Base-by-base conservation (phyloP, 768 basidiomycete genomes). In the Ramaria sp. region DNA sequence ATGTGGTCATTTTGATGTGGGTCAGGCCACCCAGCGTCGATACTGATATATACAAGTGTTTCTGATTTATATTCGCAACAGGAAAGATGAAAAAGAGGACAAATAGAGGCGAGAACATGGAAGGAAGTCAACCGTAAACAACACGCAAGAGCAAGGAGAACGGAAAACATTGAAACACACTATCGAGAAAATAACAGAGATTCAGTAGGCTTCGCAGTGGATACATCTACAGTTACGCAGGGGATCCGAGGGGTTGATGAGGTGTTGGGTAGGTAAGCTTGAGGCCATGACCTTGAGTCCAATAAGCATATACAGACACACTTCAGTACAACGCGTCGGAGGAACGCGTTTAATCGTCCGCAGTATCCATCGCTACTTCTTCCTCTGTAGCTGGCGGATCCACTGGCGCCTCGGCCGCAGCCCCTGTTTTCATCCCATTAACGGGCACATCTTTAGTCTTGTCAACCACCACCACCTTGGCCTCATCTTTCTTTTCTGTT, bases 311-410 rank as follows among this genome's bases (percentile, higher is more conserved):
- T 49, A 49, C 7, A 49, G 31, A 27, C 15, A 13, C 20, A n/a
- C 3, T 37, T 37, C 34, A 37, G 34, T 33, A 24, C 22, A 49
- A 33, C 15, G 27, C 27, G 27, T 11, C 20, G n/a, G 24, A 30
- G 24, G 24, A 30, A n/a, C 48, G 27, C 33, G n/a, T 39, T 52
- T 34, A 57, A 34, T 57, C 55, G 33, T 57, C 55, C n/a, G 55
- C 37, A 19, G 34, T 57, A 20, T 57, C 55, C 55, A 50, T 57
- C 17, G 55, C 27, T 34, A 48, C 22, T 20, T 48, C 55, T 9
- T 57, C 55, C 20, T 57, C 55, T 37, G 55, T 19, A 22, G 15
- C 31, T 15, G 53, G 53, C n/a, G 39, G 37, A 37, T 39, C 41
- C 22, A 39, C 55, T 13, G 53, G n/a, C 22, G 34, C 55, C 12